Percentiles rank a stretch among this genome's conserved stretches.
These are phyloP conservation scores for Lactifluus echinatus DNA, from an alignment of 768 basidiomycete genomes.

Conservation along the genomic window DNA sequence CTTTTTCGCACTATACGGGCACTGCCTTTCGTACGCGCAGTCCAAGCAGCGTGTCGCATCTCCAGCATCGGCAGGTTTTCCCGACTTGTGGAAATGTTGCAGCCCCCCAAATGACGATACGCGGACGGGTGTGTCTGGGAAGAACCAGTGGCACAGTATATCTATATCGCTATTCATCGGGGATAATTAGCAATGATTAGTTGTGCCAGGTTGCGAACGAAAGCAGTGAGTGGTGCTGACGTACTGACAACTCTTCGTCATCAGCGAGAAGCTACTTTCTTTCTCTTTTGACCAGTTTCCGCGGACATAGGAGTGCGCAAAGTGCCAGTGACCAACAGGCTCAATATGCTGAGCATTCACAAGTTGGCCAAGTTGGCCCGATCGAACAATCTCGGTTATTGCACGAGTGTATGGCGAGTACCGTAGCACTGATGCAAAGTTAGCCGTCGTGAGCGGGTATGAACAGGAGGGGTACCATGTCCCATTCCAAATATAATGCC, in stretches of 20 bases:
- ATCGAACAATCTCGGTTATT: constrained; percentile 59
- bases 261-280: constrained; percentile 67
- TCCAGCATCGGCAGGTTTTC: constrained; percentile 64
- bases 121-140: constrained; percentile 51
- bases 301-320: constrained; percentile 84
- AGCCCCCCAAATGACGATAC: constrained; percentile 86
- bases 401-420: constrained; percentile 79
- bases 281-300: constrained; percentile 70
- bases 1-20: constrained; percentile 83
- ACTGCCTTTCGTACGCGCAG: constrained; percentile 62
- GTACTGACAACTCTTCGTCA: constrained; percentile 90
- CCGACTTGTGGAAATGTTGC: constrained; percentile 66
- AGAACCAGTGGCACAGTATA: constrained; percentile 69
- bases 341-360: constrained; percentile 81
- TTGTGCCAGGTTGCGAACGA: no score
- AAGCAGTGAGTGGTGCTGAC: constrained; percentile 25
- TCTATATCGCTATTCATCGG: constrained; percentile 62
- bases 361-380: constrained; percentile 63
- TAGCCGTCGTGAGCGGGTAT: neutral
- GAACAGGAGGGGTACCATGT: constrained; percentile 47
- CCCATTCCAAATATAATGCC: constrained; percentile 79
- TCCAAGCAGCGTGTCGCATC: constrained; percentile 65
- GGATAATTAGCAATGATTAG: neutral
- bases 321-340: constrained; percentile 81
- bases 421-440: constrained; percentile 52